Evolutionary conservation across 805 yeast species (phyloP).

Genomic region (Torulaspora maleeae): DNA sequence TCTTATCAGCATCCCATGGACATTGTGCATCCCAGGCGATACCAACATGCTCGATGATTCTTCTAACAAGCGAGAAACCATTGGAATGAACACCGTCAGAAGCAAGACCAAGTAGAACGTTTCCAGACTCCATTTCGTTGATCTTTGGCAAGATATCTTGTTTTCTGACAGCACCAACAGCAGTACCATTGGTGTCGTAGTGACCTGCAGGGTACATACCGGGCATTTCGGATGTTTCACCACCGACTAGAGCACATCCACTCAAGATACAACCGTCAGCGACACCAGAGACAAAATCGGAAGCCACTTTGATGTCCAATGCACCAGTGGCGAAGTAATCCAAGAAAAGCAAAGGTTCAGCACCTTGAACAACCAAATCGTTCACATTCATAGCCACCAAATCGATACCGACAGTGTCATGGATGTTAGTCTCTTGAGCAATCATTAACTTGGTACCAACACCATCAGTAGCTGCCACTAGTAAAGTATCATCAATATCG

Average conservation of each 20-base stretch:
- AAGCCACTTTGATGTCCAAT: slow-evolving; percentile 76
- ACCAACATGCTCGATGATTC: slow-evolving; percentile 75
- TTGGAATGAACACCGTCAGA: slow-evolving; percentile 96
- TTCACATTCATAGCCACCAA: slow-evolving; percentile 98
- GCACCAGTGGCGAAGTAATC: slow-evolving; percentile 97
- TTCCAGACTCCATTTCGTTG: slow-evolving; percentile 67
- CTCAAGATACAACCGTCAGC: slow-evolving; percentile 93
- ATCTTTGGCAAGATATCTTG: slow-evolving; percentile 67
- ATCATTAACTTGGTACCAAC: slow-evolving; percentile 95
- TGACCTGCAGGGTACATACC: slow-evolving; percentile 95
- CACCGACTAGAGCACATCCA: slow-evolving; percentile 97
- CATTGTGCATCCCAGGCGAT: slow-evolving; percentile 67
- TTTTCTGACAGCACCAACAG: slow-evolving; percentile 92
- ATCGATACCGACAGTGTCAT: slow-evolving; percentile 97
- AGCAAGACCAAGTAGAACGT: slow-evolving; percentile 77
- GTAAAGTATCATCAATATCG: slow-evolving; percentile 61
- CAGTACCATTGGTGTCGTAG: slow-evolving; percentile 97
- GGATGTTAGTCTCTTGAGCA: slow-evolving; percentile 84
- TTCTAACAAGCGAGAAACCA: slow-evolving; percentile 92
- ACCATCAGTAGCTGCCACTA: slow-evolving; percentile 98
- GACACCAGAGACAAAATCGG: slow-evolving; percentile 88
- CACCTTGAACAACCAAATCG: slow-evolving; percentile 97
- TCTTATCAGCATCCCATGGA: slow-evolving; percentile 71
- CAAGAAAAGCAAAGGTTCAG: slow-evolving; percentile 91
- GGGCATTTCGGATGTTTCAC: slow-evolving; percentile 99